phyloP scores from a whole-genome alignment of 192 early-diverging fungal species.

The Chytriomyces sp. region DNA sequence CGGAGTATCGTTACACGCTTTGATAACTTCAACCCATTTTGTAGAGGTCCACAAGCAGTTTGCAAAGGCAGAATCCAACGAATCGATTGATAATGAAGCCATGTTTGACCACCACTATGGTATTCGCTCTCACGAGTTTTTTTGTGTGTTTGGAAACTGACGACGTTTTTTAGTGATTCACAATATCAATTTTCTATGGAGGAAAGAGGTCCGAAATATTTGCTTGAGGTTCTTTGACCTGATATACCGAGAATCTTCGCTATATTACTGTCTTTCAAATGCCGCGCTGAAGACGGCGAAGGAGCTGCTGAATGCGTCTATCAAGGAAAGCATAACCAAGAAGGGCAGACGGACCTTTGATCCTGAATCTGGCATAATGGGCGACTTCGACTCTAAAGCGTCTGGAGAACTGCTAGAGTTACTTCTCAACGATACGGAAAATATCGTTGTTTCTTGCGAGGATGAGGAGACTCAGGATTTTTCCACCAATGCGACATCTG shows the following conservation, averaged over 20 bases:
- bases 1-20: neutral
- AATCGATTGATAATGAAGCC: conserved; percentile 7
- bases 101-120: conserved; percentile 31
- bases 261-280: conserved; percentile 82
- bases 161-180: conserved; percentile 48
- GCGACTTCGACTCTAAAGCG: conserved; percentile 9
- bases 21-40: neutral
- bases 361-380: conserved; percentile 2
- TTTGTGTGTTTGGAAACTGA: neutral
- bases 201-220: conserved; percentile 78
- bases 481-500: neutral
- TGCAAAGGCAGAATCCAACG: conserved; percentile 19
- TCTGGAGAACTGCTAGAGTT: conserved; percentile 10
- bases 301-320: conserved; percentile 52
- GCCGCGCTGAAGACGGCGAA: conserved; percentile 76
- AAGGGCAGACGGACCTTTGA: neutral
- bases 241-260: conserved; percentile 65
- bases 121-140: conserved; percentile 49
- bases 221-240: conserved; percentile 76
- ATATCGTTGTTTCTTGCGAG: neutral
- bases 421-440: conserved; percentile 19
- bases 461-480: conserved; percentile 1
- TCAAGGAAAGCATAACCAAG: neutral
- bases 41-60: conserved; percentile 1
- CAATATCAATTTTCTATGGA: conserved; percentile 85